Evolutionary conservation across 1,139 yeast species (phyloP), one percentile per base, ranked within the genome.

Genomic region (Zygoascus hellenicus): DNA sequence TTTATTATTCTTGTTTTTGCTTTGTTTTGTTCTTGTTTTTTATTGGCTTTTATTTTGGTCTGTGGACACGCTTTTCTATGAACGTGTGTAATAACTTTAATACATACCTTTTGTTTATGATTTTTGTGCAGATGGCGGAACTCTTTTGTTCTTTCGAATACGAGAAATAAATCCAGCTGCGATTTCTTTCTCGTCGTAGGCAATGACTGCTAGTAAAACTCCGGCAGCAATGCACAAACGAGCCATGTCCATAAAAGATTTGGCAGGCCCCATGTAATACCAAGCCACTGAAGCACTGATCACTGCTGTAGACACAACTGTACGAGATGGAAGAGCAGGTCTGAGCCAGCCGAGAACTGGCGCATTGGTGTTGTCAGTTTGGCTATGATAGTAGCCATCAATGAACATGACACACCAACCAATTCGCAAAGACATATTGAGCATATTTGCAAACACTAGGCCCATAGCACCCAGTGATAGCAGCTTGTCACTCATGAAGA

Each of bases 361-460:
- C 37, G 19, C 38, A 15, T 16, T 10, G 9, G 15, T 10, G 14
- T 15, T 14, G 11, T 10, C 6, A 13, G n/a, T 35, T 16, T 30
- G 36, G 9, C 16, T 9, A 1, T 14, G 16, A 38, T 54, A 64
- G 50, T 61, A 66, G 7, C 37, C 33, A 15, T 53, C 55, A 15
- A 65, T 63, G 53, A 55, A 68, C 17, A 53, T 48, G 7, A 55
- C 47, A 35, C 69, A 60, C 71, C 71, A 68, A 9, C 51, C 54
- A 13, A 65, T 64, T 17, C 74, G 62, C 43, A 66, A 52, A 3
- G 54, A 55, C 69, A 67, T 68, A 51, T 68, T 68, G 34, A 63
- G 48, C 60, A 68, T 64, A 56, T 70, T 71, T 14, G 75, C 74
- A 47, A 58, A 58, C 2, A 71, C 67, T 2, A 72, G 60, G 0